Evolutionary conservation across 768 basidiomycete genomes (phyloP), one percentile per base, ranked within the genome.

Genomic region (Boletus reticuloceps): DNA sequence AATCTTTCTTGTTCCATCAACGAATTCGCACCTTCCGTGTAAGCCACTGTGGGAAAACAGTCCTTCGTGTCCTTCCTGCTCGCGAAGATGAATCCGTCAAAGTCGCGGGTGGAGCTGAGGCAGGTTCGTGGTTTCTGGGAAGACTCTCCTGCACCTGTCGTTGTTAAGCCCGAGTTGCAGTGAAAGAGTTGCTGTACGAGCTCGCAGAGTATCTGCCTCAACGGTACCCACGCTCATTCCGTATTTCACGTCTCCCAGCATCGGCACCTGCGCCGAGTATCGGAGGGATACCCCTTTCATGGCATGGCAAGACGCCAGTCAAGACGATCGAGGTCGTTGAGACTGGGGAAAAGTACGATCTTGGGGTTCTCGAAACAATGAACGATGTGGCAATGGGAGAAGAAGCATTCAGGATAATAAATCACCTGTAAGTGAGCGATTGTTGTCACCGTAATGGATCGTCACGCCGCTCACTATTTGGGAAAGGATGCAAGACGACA

Each of bases 181-280:
- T 84, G 6, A 74, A 83, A 50, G 88, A 90, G 66, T 72, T 88
- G 19, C 76, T 87, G 5, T 82, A 88, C 56, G 87, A 89, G 64
- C 71, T 91, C 41, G 77, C 82, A 1, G 86, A 87, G 59, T 89
- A 86, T 61, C 75, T 91, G 27, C 77, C 80, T n/a, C 74, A 74
- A 46, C 79, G 88, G 38, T 87, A 88, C 61, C 88, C 89, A 5
- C 69, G 66, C 19, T 76, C 81, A 4, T 90, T 85, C 62, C 62
- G 68, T n/a, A 75, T 85, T 37, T 72, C 69, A 10, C 81, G 88
- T n/a, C 54, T 69, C 17, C 38, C 56, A 8, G 19, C 19, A 10
- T 54, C 54, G 25, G 45, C 59, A 7, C 31, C 48, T 20, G 45
- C 42, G 29, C 67, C 70, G 1, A 55, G 47, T 8, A 62, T 66